phyloP scores from a whole-genome alignment of 169 alveolate species.

The Cardiosporidium cionae region DNA sequence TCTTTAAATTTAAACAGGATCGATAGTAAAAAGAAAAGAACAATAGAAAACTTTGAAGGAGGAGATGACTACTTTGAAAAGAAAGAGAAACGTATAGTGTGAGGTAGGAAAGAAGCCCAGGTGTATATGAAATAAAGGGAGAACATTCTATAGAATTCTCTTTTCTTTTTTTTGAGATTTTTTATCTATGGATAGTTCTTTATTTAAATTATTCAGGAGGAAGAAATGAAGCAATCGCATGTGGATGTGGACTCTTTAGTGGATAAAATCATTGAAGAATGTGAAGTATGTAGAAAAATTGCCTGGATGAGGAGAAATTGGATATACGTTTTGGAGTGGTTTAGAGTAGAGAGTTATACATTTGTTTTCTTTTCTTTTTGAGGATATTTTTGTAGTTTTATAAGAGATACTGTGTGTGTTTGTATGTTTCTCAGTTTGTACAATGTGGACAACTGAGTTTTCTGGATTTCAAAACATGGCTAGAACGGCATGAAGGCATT shows the following conservation, averaged over 20 bases:
- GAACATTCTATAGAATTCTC: no score
- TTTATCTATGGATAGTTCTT: no score
- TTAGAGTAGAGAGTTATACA: background rate
- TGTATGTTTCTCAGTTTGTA: constrained; percentile 50
- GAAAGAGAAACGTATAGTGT: no score
- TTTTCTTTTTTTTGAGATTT: no score
- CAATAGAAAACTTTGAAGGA: no score
- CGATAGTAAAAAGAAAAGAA: no score
- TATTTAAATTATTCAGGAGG: background rate
- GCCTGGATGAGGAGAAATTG: no score
- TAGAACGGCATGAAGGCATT: constrained; percentile 55
- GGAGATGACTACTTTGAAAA: no score
- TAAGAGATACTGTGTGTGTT: background rate
- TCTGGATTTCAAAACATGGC: constrained; percentile 61
- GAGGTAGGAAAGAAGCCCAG: no score
- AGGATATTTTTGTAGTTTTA: background rate
- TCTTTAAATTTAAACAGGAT: no score
- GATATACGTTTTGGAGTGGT: background rate
- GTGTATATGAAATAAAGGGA: no score
- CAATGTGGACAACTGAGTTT: constrained; percentile 54
- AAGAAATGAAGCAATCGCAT: background rate
- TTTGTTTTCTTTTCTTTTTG: background rate
- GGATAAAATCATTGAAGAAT: constrained; percentile 29
- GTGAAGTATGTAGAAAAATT: constrained; percentile 28
- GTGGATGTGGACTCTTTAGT: constrained; percentile 22